Evolutionary conservation across 768 basidiomycete genomes (phyloP).

Genomic region (Podaxis sp.): DNA sequence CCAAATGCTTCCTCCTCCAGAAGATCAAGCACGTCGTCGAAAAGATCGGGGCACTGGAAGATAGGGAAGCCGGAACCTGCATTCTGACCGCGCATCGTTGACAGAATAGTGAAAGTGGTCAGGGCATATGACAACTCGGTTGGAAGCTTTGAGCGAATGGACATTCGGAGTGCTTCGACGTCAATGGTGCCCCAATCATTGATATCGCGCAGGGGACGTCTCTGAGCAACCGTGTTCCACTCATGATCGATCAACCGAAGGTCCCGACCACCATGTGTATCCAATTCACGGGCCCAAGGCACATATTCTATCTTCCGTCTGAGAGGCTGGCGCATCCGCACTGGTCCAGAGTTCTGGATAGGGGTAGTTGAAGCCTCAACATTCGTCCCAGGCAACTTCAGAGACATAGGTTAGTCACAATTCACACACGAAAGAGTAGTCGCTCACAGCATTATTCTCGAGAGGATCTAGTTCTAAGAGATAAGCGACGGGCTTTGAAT

Average conservation of each 20-base stretch:
- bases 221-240: conserved; percentile 45
- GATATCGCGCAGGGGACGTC: conserved; percentile 65
- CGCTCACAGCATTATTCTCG: conserved; percentile 45
- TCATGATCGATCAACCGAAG: conserved; percentile 66
- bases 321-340: conserved; percentile 48
- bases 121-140: conserved; percentile 88
- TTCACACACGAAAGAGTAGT: conserved; percentile 9
- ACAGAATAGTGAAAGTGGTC: conserved; percentile 81
- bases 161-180: conserved; percentile 92
- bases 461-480: conserved; percentile 38
- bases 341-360: conserved; percentile 22
- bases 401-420: conserved; percentile 4
- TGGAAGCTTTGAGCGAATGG: conserved; percentile 80
- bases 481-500: not conserved
- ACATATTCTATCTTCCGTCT: conserved; percentile 88
- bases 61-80: conserved; percentile 73
- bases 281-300: conserved; percentile 73
- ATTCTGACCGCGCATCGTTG: conserved; percentile 71
- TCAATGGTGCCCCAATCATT: conserved; percentile 90
- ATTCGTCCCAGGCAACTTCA: conserved; percentile 29
- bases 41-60: conserved; percentile 70
- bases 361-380: conserved; percentile 23
- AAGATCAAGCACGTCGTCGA: conserved; percentile 86
- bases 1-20: conserved; percentile 79
- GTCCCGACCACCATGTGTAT: conserved; percentile 82